These are phyloP conservation scores for Pythium folliculosum DNA, from an alignment of 352 stramenopile species.

Conservation along the genomic window DNA sequence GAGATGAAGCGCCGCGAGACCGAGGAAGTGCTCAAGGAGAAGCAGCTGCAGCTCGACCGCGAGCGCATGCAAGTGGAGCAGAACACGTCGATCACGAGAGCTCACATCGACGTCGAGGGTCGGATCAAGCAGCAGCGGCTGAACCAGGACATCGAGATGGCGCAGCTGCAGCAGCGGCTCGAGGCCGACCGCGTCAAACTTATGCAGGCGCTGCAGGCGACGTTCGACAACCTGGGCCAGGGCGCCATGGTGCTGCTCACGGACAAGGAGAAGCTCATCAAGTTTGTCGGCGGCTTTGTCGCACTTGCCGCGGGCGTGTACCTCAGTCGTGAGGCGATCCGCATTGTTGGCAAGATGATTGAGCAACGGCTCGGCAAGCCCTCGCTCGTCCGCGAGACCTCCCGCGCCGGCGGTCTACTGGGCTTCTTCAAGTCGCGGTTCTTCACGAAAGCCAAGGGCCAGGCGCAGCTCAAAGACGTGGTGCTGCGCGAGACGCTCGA, in stretches of 20 bases:
- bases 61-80: conserved; percentile 49
- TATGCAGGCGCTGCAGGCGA: conserved; percentile 62
- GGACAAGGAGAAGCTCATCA: conserved; percentile 59
- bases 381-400: conserved; percentile 73
- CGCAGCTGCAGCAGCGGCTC: conserved; percentile 54
- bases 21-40: conserved; percentile 59
- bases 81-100: conserved; percentile 66
- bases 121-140: conserved; percentile 67
- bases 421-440: conserved; percentile 43
- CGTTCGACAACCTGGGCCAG: conserved; percentile 72
- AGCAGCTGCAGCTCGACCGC: conserved; percentile 51
- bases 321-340: conserved; percentile 60
- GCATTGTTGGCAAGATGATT: conserved; percentile 57
- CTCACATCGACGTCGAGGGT: conserved; percentile 60
- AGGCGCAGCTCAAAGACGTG: conserved; percentile 60
- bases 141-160: conserved; percentile 78
- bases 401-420: conserved; percentile 44
- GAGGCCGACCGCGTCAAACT: conserved; percentile 68
- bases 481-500: conserved; percentile 54
- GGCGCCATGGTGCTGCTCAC: conserved; percentile 51
- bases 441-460: conserved; percentile 30
- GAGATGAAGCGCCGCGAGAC: conserved; percentile 62
- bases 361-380: conserved; percentile 72
- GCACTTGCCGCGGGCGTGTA: conserved; percentile 59
- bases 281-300: conserved; percentile 63